A percentile compares a stretch with the other conserved stretches of the same genome.
Conservation (phyloP, 164 flowering plant genomes). For the Piper betle region DNA sequence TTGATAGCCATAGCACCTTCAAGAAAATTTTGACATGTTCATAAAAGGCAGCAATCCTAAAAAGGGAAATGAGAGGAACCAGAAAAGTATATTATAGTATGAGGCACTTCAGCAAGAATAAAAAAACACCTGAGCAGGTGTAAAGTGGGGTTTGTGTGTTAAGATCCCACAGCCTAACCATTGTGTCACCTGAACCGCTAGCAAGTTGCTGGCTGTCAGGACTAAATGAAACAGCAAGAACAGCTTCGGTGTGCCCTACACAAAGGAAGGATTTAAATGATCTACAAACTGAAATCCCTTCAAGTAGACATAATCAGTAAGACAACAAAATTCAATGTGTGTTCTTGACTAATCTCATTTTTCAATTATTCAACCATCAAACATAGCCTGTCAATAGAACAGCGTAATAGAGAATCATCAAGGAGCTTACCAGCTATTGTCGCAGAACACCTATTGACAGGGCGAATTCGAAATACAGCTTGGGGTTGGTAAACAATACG, state of each 20-base stretch:
- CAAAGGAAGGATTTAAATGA: not conserved
- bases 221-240: slow-evolving; percentile 90
- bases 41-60: not conserved
- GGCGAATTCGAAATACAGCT: slow-evolving; percentile 85
- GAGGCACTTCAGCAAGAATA: not conserved
- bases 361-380: no score
- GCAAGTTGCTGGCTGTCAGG: slow-evolving; percentile 91
- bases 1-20: not conserved
- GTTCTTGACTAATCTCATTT: no score
- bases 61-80: no score
- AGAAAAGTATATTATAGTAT: not conserved
- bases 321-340: no score
- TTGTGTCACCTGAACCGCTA: slow-evolving; percentile 98
- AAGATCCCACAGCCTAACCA: slow-evolving; percentile 90
- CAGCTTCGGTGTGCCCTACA: slow-evolving; percentile 89
- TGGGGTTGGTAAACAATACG: slow-evolving; percentile 89
- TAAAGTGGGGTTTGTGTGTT: slow-evolving; percentile 81
- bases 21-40: not conserved
- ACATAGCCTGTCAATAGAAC: not conserved
- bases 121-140: slow-evolving; percentile 61
- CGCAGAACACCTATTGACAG: slow-evolving; percentile 85
- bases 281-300: no score
- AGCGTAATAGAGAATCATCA: not conserved
- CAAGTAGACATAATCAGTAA: no score
- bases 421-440: slow-evolving; percentile 66